phyloP scores from a whole-genome alignment of 225 moss, liverwort and hornwort genomes.

The Pseudoscleropodium purum region DNA sequence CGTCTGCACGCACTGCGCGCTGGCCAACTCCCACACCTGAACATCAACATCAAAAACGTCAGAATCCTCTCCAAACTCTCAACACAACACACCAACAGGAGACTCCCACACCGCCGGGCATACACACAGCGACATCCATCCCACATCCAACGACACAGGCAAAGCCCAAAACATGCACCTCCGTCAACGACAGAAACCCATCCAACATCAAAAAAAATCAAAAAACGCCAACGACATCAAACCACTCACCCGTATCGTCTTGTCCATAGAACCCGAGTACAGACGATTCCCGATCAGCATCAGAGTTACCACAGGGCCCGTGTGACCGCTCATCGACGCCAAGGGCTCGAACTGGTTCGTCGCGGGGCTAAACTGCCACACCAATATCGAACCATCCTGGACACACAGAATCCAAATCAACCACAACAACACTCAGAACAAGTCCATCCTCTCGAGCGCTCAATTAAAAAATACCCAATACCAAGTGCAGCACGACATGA shows the following conservation, averaged over 20 bases:
- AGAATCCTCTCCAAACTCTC: not conserved
- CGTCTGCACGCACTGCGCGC: constrained; percentile 70
- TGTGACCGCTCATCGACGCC: constrained; percentile 66
- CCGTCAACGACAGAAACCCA: not conserved
- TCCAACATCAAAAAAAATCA: not conserved
- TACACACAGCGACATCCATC: not conserved
- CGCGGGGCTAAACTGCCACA: constrained; percentile 70
- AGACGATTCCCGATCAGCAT: constrained; percentile 49
- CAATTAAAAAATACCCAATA: not conserved
- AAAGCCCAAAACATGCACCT: not conserved
- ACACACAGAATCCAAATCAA: not conserved
- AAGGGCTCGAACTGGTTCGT: constrained; percentile 73
- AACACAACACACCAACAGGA: not conserved
- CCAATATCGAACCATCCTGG: constrained; percentile 81
- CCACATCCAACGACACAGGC: not conserved
- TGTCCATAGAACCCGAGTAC: constrained; percentile 88
- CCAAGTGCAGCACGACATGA: not conserved
- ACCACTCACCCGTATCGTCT: constrained; percentile 54
- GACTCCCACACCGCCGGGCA: not conserved
- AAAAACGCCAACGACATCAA: not conserved
- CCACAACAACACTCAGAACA: not conserved
- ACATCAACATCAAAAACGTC: not conserved
- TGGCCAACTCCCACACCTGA: constrained; percentile 69
- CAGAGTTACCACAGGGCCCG: constrained; percentile 66
- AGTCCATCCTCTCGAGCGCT: not conserved